Evolutionary conservation across 2,329 filamentous ascomycete genomes (phyloP), one percentile per base, ranked within the genome.

Genomic region (Aspergillus sp.): DNA sequence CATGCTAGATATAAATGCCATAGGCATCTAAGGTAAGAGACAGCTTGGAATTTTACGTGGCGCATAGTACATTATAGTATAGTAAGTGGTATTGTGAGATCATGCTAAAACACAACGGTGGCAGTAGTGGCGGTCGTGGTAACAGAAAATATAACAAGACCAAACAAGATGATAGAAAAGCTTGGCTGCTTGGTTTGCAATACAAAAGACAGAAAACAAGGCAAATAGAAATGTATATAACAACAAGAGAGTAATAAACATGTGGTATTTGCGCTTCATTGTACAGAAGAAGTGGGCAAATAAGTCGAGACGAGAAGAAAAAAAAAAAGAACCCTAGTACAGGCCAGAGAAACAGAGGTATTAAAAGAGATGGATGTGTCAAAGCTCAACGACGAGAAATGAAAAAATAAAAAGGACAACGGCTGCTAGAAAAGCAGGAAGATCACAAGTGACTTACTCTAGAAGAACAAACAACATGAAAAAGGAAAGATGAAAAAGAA

Each of bases 231-330:
- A 49, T 19, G 19, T 19, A 48, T 45, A 56, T 46, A 52, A 52
- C 52, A 56, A 44, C 52, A 56, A 44, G 54, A 32, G 28, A 58
- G 53, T 49, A 53, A 57, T 53, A 47, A 55, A 47, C 51, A 61
- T 49, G 58, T 65, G 64, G 62, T 66, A 66, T 67, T 66, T 64
- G 62, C 63, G 63, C 64, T 67, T 63, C 64, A 66, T 65, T 65
- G 62, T 67, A 67, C 64, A 67, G 55, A 48, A 54, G 45, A 53
- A 48, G 50, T 52, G 50, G 52, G 46, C 48, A 54, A 52, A 47
- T 45, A 48, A 39, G 47, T 49, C 45, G 52, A 49, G 48, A 50
- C 26, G 26, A 35, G 29, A 29, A 19, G 19, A 19, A 19, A 2
- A 19, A 19, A 19, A 19, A 19, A 19, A 19, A 19, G 19, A 19